Percentiles rank a stretch among this genome's conserved stretches.
Conservation (phyloP, 805 yeast species). For the Ogataea siamensis region DNA sequence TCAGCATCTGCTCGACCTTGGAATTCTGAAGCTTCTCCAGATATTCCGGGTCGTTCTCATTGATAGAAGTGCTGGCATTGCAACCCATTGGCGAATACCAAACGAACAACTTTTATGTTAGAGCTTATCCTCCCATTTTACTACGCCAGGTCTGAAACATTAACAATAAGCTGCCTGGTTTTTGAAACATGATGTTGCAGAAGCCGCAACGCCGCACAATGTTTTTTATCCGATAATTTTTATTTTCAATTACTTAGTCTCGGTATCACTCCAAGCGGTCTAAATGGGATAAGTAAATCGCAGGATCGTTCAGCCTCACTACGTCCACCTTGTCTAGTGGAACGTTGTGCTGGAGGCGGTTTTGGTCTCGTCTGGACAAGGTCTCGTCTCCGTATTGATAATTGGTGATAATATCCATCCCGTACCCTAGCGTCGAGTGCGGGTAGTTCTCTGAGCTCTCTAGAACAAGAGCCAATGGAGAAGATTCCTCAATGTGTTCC, state of each 20-base stretch:
- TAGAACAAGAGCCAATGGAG: slow-evolving; percentile 20
- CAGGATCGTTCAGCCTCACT: slow-evolving; percentile 10
- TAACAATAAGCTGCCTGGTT: background rate
- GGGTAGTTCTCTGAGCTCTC: slow-evolving; percentile 16
- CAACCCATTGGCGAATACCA: slow-evolving; percentile 59
- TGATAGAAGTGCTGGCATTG: slow-evolving; percentile 47
- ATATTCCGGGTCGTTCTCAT: slow-evolving; percentile 49
- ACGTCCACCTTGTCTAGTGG: slow-evolving; percentile 8
- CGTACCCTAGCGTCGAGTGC: slow-evolving; percentile 18
- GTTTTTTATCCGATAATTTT: background rate
- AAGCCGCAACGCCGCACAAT: slow-evolving; percentile 10
- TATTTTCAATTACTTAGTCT: background rate
- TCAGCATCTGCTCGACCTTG: slow-evolving; percentile 55
- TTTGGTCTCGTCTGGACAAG: slow-evolving; percentile 6
- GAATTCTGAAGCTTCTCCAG: slow-evolving; percentile 42
- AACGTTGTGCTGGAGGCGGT: slow-evolving; percentile 1
- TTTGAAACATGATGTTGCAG: slow-evolving; percentile 7
- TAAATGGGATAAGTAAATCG: slow-evolving; percentile 6
- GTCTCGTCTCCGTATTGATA: slow-evolving; percentile 19
- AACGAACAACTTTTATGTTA: background rate
- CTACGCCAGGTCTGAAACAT: slow-evolving; percentile 3
- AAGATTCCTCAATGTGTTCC: slow-evolving; percentile 10
- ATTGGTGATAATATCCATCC: slow-evolving; percentile 20
- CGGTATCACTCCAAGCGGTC: slow-evolving; percentile 11
- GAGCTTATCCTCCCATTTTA: background rate